These are phyloP conservation scores for Pinus tabuliformis DNA, from an alignment of 75 land plant species.

Conservation along the genomic window DNA sequence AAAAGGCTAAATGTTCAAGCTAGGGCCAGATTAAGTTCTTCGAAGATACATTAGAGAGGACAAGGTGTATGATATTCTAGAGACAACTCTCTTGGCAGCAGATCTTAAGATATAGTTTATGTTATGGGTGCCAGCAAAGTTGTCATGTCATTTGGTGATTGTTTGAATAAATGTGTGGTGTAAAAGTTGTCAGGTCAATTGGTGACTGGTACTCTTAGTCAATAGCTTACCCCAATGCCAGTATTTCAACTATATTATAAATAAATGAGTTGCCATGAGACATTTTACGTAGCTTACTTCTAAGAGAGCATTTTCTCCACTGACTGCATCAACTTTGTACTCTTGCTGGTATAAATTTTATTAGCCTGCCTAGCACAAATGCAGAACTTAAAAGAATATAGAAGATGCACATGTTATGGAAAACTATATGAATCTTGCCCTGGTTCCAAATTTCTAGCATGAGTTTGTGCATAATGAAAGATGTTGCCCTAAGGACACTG, in stretches of 20 bases:
- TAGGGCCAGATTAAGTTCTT: too few species aligned
- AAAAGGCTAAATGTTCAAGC: too few species aligned
- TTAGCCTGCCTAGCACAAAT: not conserved
- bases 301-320: too few species aligned
- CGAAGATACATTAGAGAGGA: too few species aligned
- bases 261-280: not conserved
- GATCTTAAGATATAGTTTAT: too few species aligned
- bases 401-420: not conserved
- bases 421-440: not conserved
- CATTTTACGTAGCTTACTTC: too few species aligned
- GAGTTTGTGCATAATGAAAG: too few species aligned
- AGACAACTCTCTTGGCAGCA: too few species aligned
- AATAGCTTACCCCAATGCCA: not conserved
- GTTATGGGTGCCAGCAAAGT: not conserved
- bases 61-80: too few species aligned
- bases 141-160: not conserved
- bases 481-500: too few species aligned
- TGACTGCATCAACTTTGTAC: not conserved
- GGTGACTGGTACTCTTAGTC: not conserved
- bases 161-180: too few species aligned
- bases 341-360: not conserved
- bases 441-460: too few species aligned
- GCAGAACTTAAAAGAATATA: not conserved
- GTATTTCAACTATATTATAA: not conserved
- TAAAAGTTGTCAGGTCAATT: not conserved